These are phyloP conservation scores for Ilex aquifolium DNA, from an alignment of 257 asterid genomes.

Conservation along the genomic window DNA sequence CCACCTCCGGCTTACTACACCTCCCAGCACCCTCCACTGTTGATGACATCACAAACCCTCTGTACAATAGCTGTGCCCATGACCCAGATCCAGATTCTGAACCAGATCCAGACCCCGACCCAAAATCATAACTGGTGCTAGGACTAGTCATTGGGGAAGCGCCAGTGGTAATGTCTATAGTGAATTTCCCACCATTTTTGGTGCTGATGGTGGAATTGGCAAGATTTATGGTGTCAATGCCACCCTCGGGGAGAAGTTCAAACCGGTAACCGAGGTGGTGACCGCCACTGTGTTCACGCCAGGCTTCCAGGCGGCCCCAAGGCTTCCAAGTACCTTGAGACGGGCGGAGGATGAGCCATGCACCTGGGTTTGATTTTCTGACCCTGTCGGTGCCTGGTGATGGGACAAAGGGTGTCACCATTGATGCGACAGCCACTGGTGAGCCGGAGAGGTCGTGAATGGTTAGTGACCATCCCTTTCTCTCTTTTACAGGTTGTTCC, in stretches of 20 bases:
- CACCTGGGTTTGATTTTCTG: slow-evolving; percentile 83
- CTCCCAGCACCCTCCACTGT: slow-evolving; percentile 66
- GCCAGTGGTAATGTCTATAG: slow-evolving; percentile 70
- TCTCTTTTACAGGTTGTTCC: slow-evolving; percentile 39
- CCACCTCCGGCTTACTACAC: slow-evolving; percentile 81
- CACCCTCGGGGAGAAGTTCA: slow-evolving; percentile 80
- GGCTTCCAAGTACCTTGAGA: slow-evolving; percentile 84
- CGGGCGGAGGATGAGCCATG: slow-evolving; percentile 93
- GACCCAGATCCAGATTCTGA: slow-evolving; percentile 72
- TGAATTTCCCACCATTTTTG: slow-evolving; percentile 63
- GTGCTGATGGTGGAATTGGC: slow-evolving; percentile 56
- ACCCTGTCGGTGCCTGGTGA: slow-evolving; percentile 73
- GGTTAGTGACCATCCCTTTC: slow-evolving; percentile 96
- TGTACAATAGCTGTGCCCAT: slow-evolving; percentile 66
- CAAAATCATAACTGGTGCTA: slow-evolving; percentile 77
- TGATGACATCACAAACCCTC: slow-evolving; percentile 91
- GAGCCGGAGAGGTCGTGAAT: slow-evolving; percentile 95
- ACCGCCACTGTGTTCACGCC: slow-evolving; percentile 47
- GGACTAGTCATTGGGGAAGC: slow-evolving; percentile 77
- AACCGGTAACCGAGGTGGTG: slow-evolving; percentile 71
- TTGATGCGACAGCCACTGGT: slow-evolving; percentile 90
- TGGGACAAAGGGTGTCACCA: slow-evolving; percentile 96
- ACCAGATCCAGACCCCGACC: slow-evolving; percentile 55
- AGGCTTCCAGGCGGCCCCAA: slow-evolving; percentile 96
- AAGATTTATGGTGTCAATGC: slow-evolving; percentile 56